phyloP scores from a whole-genome alignment of 306 rosid species.

The Dalbergia oliveri region DNA sequence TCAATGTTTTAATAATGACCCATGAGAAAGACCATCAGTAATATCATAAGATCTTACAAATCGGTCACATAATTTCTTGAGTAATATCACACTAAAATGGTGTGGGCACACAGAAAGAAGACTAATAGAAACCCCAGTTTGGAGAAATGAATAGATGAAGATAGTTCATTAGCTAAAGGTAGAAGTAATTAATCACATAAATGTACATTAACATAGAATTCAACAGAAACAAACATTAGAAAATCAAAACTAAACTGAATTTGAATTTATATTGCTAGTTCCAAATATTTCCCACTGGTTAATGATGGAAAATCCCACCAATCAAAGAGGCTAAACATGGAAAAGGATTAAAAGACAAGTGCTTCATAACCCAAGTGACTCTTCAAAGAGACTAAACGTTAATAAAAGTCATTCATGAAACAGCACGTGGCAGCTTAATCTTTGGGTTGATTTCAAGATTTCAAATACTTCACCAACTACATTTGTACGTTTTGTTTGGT shows the following conservation, averaged over 20 bases:
- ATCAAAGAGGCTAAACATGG: too few relatives aligned
- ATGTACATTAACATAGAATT: too few relatives aligned
- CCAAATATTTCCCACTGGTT: too few relatives aligned
- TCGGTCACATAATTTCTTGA: conserved; percentile 3
- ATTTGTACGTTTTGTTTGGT: background rate
- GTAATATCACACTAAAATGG: background rate
- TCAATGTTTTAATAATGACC: background rate
- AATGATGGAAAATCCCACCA: too few relatives aligned
- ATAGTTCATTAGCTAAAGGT: too few relatives aligned
- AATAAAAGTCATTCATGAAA: background rate
- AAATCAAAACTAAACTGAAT: too few relatives aligned
- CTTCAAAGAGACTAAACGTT: background rate
- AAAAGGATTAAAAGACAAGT: background rate
- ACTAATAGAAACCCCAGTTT: too few relatives aligned
- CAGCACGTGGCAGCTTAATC: background rate
- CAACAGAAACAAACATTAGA: too few relatives aligned
- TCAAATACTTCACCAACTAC: background rate
- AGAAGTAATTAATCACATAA: too few relatives aligned
- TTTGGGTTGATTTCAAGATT: conserved; percentile 16
- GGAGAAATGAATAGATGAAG: too few relatives aligned
- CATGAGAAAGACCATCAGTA: background rate
- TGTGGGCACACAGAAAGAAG: background rate
- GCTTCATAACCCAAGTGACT: conserved; percentile 19
- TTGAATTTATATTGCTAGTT: too few relatives aligned
- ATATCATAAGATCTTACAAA: conserved; percentile 5